Conservation (phyloP, 2,329 filamentous ascomycete genomes). For the Penicillium frequentans region DNA sequence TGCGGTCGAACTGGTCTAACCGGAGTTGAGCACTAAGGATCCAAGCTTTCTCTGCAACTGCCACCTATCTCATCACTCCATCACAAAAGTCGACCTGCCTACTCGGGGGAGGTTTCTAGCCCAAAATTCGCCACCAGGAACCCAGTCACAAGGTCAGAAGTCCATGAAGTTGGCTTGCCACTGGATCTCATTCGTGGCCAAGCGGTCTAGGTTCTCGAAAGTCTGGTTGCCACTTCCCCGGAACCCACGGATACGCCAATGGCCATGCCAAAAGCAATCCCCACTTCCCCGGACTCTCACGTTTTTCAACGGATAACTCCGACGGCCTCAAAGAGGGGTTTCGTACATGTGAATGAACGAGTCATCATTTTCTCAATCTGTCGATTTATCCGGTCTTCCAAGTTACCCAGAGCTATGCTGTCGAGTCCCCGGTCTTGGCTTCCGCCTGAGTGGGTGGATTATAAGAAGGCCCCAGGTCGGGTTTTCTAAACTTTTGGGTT, state of each 20-base stretch:
- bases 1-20: background rate
- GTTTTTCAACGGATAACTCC: slow-evolving; percentile 1
- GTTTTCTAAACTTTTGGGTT: too few species aligned
- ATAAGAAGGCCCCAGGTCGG: background rate
- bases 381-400: background rate
- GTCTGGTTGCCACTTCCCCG: slow-evolving; percentile 1
- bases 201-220: slow-evolving; percentile 10
- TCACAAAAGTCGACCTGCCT: background rate
- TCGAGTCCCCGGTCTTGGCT: background rate
- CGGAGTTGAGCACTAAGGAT: background rate
- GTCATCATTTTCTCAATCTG: slow-evolving; percentile 18
- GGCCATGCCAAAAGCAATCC: background rate
- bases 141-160: slow-evolving; percentile 8
- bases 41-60: slow-evolving; percentile 6
- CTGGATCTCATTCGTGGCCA: slow-evolving; percentile 1
- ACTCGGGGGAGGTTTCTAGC: background rate
- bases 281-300: slow-evolving; percentile 19
- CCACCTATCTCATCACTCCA: slow-evolving; percentile 17
- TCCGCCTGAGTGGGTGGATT: background rate
- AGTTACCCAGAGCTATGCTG: background rate
- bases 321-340: background rate
- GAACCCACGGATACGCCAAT: background rate
- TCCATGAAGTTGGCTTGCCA: slow-evolving; percentile 6
- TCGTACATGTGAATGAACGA: slow-evolving; percentile 13
- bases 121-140: slow-evolving; percentile 4